A percentile compares a stretch with the other conserved stretches of the same genome.
These are phyloP conservation scores for Aspergillus latus DNA, from an alignment of 2,329 filamentous ascomycete genomes.

Conservation along the genomic window DNA sequence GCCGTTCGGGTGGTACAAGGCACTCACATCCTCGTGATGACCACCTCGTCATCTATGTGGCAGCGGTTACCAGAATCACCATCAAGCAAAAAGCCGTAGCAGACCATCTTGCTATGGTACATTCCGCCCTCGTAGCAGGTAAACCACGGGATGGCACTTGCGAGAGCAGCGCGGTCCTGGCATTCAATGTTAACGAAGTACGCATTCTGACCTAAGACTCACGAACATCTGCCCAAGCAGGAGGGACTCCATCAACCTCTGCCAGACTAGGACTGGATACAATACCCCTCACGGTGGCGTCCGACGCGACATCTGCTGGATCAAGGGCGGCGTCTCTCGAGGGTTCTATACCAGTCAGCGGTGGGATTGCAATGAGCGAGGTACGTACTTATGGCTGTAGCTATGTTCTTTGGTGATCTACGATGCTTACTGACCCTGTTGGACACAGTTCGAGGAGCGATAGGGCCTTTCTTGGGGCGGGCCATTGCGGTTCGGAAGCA, in stretches of 20 bases:
- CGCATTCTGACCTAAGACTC: too few species aligned
- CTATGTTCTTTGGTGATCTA: not conserved
- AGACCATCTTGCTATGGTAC: slow-evolving; percentile 53
- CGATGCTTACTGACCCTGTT: not conserved
- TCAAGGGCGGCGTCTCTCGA: not conserved
- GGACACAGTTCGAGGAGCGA: not conserved
- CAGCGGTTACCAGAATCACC: slow-evolving; percentile 55
- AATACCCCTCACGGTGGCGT: not conserved
- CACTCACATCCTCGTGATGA: slow-evolving; percentile 63
- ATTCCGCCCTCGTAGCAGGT: slow-evolving; percentile 60
- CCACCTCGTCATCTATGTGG: slow-evolving; percentile 59
- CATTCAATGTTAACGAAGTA: slow-evolving; percentile 1
- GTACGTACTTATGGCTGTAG: too few species aligned
- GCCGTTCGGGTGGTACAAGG: not conserved
- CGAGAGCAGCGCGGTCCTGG: slow-evolving; percentile 53
- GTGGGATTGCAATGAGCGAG: too few species aligned
- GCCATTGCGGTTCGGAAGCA: not conserved
- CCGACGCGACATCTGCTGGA: not conserved
- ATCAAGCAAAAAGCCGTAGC: slow-evolving; percentile 61
- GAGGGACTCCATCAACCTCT: slow-evolving; percentile 38
- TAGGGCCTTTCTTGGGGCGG: not conserved
- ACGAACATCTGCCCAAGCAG: slow-evolving; percentile 55
- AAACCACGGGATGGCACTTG: slow-evolving; percentile 64
- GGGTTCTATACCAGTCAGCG: not conserved
- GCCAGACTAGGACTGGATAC: not conserved